Evolutionary conservation across 768 basidiomycete species (phyloP), one percentile per base, ranked within the genome.

Genomic region (Lactarius indigo): DNA sequence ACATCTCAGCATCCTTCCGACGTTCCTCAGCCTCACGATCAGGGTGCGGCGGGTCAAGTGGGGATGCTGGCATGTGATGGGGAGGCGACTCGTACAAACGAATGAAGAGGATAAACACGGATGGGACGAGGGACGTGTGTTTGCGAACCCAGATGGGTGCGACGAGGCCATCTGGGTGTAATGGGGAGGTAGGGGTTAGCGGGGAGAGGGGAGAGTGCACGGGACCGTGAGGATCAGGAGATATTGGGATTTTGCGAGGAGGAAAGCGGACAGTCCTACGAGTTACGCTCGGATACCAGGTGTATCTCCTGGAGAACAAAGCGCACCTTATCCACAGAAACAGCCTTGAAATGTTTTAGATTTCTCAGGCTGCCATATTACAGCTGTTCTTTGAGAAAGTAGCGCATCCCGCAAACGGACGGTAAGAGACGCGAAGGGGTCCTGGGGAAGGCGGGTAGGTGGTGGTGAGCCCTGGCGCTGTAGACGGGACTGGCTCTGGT

Each of bases 101-200:
- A 63, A 92, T 78, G 75, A 98, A 97, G 67, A 97, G 81, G 10
- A 98, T 91, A 76, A 98, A 96, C 0, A 98, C 96, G 28, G 92
- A 89, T 0, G 97, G 97, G 0, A 98, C 78, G 37, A 97, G 87
- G 1, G 92, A 87, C 0, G 92, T 92, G 73, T 99, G 97, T 77
- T 98, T 99, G 54, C 95, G 84, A 39, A 98, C 87, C 97, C 97
- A 99, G 74, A 98, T 94, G 1, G 97, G 97, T 3, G 97, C 94
- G 61, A 99, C 94, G 62, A 99, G 78, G 0, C 97, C 97, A 74
- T 99, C 97, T 0, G 97, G 97, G 76, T 94, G 85, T 10, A 97
- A 80, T 0, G 97, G 96, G 0, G 95, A 97, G 1, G 90, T 83
- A 0, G 90, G 89, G 0, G 92, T 92, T 47, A 98, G 78, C 0